Conservation (phyloP, 805 yeast species). For the Ogataea paradorogensis region DNA sequence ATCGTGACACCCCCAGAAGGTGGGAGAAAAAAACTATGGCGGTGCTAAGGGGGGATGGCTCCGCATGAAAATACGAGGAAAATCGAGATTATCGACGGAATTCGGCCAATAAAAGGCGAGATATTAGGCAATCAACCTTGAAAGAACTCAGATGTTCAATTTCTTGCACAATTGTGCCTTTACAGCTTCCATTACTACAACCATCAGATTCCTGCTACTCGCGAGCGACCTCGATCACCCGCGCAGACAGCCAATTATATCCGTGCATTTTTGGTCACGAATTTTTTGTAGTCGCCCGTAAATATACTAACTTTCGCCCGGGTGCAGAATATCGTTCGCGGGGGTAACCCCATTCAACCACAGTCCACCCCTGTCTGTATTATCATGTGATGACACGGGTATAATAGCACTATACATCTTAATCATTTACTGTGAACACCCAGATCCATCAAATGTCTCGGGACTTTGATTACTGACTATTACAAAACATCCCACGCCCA, state of each 20-base stretch:
- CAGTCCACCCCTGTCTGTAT: constrained; percentile 6
- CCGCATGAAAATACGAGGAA: neutral
- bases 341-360: constrained; percentile 6
- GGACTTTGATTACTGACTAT: neutral
- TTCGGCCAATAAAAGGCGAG: neutral
- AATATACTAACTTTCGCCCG: constrained; percentile 12
- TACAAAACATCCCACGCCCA: constrained; percentile 6
- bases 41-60: constrained; percentile 3
- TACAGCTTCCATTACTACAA: neutral
- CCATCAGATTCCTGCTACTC: constrained; percentile 2
- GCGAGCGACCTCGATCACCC: constrained; percentile 15
- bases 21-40: constrained; percentile 9
- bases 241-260: constrained; percentile 13
- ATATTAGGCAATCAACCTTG: neutral
- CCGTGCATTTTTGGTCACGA: constrained; percentile 19
- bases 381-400: neutral
- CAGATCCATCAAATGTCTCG: neutral
- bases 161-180: neutral
- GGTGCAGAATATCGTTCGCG: constrained; percentile 1
- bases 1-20: constrained; percentile 12
- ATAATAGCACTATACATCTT: too few species aligned
- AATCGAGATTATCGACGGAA: neutral
- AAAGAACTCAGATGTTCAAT: neutral
- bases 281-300: constrained; percentile 13
- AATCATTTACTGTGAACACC: neutral